Evolutionary conservation across 306 rosid species (phyloP).

Genomic region (Calophaca sinica): DNA sequence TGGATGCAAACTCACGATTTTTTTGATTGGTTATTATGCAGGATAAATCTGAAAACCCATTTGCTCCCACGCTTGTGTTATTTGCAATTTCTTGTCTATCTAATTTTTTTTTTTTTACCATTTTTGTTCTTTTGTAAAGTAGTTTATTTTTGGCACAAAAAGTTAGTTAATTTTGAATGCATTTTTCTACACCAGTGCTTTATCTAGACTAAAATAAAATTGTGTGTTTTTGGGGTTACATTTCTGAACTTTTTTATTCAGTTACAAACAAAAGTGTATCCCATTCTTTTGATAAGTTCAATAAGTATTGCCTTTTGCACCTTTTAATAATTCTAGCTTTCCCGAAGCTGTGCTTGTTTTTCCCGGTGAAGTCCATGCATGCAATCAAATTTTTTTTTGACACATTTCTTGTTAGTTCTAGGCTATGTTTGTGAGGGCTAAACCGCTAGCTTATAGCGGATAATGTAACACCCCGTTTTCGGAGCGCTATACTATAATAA

Average conservation of each 20-base stretch:
- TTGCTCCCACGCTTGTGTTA: too few species aligned
- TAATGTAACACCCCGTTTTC: too few species aligned
- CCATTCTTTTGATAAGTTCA: conserved; percentile 30
- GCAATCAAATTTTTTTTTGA: too few species aligned
- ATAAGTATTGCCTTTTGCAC: conserved; percentile 22
- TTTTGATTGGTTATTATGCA: too few species aligned
- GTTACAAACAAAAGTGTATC: conserved; percentile 30
- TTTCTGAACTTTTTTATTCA: conserved; percentile 13
- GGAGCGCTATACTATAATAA: too few species aligned
- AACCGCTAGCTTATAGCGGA: too few species aligned
- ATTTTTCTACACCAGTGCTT: not conserved
- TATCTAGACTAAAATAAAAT: conserved; percentile 3
- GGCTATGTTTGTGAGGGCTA: too few species aligned
- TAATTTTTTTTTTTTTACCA: not conserved
- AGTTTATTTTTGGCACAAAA: not conserved
- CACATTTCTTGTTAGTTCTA: too few species aligned
- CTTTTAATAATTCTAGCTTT: conserved; percentile 26
- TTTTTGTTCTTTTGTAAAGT: not conserved
- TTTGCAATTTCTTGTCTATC: too few species aligned
- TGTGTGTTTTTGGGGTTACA: conserved; percentile 12
- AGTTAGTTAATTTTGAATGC: conserved; percentile 24
- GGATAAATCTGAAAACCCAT: too few species aligned
- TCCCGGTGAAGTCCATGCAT: too few species aligned
- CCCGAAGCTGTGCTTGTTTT: not conserved
- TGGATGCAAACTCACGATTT: too few species aligned